A percentile compares a stretch with the other conserved stretches of the same genome.
These are phyloP conservation scores for Starmera amethionina DNA, from an alignment of 805 yeast genomes.

Conservation along the genomic window DNA sequence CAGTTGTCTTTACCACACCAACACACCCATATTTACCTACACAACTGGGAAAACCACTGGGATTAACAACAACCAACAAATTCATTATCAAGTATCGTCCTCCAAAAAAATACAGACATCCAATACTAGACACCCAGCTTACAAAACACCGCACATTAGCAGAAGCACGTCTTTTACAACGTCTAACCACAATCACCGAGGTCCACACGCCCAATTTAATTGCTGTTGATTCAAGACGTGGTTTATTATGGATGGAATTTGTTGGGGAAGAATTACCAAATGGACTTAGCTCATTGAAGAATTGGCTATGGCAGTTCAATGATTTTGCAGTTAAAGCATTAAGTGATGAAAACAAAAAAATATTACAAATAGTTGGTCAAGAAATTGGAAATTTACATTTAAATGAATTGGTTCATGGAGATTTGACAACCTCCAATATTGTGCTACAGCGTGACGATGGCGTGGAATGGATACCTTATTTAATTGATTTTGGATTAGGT, in stretches of 20 bases:
- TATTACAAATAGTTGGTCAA: constrained; percentile 49
- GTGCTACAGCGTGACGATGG: constrained; percentile 32
- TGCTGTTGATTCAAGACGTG: constrained; percentile 69
- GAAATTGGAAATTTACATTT: constrained; percentile 64
- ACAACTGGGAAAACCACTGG: constrained; percentile 5
- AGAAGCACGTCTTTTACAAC: constrained; percentile 70
- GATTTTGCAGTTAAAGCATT: constrained; percentile 19
- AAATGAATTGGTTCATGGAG: constrained; percentile 84
- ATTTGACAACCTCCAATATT: constrained; percentile 83
- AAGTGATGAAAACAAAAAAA: constrained; percentile 28
- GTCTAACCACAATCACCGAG: constrained; percentile 34
- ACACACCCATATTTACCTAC: constrained; percentile 57
- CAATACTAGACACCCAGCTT: constrained; percentile 61
- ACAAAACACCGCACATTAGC: constrained; percentile 76
- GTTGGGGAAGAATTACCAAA: constrained; percentile 44
- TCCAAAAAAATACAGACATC: constrained; percentile 83
- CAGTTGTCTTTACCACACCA: constrained; percentile 56
- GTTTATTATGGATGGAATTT: constrained; percentile 83
- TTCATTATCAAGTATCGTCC: constrained; percentile 82
- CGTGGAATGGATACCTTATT: constrained; percentile 33
- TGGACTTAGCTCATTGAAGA: constrained; percentile 58
- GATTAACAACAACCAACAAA: constrained; percentile 16
- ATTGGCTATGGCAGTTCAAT: constrained; percentile 58
- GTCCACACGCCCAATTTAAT: constrained; percentile 64
- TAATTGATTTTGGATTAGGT: constrained; percentile 91